Evolutionary conservation across 116 monocot species (phyloP), one percentile per base, ranked within the genome.

Genomic region (Phalaenopsis hybrid): DNA sequence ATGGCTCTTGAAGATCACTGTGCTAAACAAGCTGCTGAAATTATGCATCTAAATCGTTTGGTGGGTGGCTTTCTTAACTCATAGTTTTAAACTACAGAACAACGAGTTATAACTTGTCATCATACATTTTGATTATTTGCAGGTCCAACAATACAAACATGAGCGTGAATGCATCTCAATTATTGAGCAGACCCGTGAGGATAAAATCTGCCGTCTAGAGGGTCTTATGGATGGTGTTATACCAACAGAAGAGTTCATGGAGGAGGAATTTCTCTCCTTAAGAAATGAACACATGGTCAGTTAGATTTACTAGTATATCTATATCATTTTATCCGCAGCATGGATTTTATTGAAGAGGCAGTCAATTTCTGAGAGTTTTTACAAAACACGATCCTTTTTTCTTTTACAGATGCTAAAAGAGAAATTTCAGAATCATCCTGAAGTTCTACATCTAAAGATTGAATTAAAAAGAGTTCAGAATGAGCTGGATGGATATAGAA

Each of bases 131-230:
- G 0, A 41, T 74, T 51, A 82, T 78, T 41, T 85, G 70, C 84
- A 99, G 99, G 90, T 94, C 46, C 91, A 92, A 74, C 99, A 99
- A 78, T 99, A 99, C 84, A 99, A 94, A 80, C 96, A 92, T 85
- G 99, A 99, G 69, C 92, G 96, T 74, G 99, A 99, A 82, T 95
- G 99, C 83, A 90, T 86, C 85, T 85, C 92, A 1, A 81, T 91
- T 58, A 94, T 95, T 86, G 96, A 88, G 79, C 88, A 91, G 61
- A 89, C 89, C 51, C 85, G 94, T 0, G 94, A 99, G 77, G 94
- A 92, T 61, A 99, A 93, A 85, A 94, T 99, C 76, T 82, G 85
- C 74, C 92, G 96, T n/a, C 92, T 99, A 70, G 99, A 99, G 82
- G 86, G 83, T 25, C 91, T 99, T 59, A 92, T 99, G 94, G 96